These are phyloP conservation scores for Pseudogymnoascus sp. DNA, from an alignment of 2,329 filamentous ascomycete genomes.

Conservation along the genomic window DNA sequence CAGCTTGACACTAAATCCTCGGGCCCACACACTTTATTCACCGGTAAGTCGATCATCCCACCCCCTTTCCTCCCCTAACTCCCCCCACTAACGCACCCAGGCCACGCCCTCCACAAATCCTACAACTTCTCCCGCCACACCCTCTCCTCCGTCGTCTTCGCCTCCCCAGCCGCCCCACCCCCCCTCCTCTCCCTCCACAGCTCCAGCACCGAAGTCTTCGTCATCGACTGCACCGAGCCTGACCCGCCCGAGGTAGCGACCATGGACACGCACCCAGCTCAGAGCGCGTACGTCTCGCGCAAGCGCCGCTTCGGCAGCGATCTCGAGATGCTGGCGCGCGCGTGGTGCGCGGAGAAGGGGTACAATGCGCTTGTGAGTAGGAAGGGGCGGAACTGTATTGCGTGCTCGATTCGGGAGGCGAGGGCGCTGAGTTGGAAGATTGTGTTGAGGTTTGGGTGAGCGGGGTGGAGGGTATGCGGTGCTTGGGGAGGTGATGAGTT, in stretches of 20 bases:
- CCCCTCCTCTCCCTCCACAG: conserved; percentile 23
- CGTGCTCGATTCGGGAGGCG: conserved; percentile 68
- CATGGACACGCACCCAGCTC: background rate
- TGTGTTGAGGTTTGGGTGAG: conserved; percentile 14
- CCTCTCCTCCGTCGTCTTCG: conserved; percentile 44
- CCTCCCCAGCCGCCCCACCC: conserved; percentile 15
- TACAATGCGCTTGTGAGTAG: conserved; percentile 66
- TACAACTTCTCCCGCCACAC: conserved; percentile 54
- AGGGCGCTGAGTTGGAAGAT: conserved; percentile 61
- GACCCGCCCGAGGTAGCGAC: conserved; percentile 11
- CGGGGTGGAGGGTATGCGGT: background rate
- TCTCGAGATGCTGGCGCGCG: conserved; percentile 61
- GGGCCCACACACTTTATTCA: conserved; percentile 24
- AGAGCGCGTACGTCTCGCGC: background rate
- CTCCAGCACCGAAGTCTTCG: conserved; percentile 38
- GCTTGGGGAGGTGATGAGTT: background rate
- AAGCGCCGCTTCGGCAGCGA: conserved; percentile 40
- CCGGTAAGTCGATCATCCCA: conserved; percentile 30
- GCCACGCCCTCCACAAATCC: conserved; percentile 55
- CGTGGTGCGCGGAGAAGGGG: conserved; percentile 64
- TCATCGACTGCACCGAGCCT: conserved; percentile 53
- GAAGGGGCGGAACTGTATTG: conserved; percentile 58
- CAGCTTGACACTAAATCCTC: conserved; percentile 26
- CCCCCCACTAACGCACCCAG: conserved; percentile 27
- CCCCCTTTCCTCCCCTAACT: background rate